Evolutionary conservation across 768 basidiomycete species (phyloP).

Genomic region (Boletellus ananas): DNA sequence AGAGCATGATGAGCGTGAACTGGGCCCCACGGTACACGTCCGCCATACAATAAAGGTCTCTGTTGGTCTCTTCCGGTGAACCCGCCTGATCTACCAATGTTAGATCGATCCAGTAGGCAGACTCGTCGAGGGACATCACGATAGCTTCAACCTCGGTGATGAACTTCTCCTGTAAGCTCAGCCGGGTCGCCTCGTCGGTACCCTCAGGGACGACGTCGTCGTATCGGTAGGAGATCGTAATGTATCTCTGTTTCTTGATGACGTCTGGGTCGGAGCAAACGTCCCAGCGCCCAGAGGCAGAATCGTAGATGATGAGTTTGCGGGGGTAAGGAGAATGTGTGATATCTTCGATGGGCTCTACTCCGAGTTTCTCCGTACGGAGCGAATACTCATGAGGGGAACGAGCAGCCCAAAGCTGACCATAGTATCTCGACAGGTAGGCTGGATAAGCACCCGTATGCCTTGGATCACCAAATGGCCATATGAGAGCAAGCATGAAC

Average conservation of each 20-base stretch:
- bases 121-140: conserved; percentile 4
- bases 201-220: conserved; percentile 4
- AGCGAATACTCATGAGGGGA: conserved; percentile 21
- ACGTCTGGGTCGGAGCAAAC: background rate
- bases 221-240: conserved; percentile 18
- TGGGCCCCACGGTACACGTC: conserved; percentile 19
- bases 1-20: conserved; percentile 24
- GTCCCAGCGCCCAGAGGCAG: background rate
- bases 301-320: conserved; percentile 15
- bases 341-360: conserved; percentile 1
- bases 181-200: background rate
- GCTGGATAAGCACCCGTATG: conserved; percentile 11
- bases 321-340: conserved; percentile 16
- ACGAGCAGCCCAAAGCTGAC: conserved; percentile 24
- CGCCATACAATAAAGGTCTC: conserved; percentile 24
- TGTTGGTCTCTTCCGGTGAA: conserved; percentile 1
- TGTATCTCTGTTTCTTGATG: conserved; percentile 12
- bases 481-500: conserved; percentile 17
- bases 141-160: background rate
- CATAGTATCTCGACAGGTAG: conserved; percentile 17
- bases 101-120: conserved; percentile 25
- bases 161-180: background rate
- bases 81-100: background rate
- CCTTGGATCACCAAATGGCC: conserved; percentile 5
- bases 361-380: conserved; percentile 2